Evolutionary conservation across 2,329 filamentous ascomycete genomes (phyloP), one percentile per base, ranked within the genome.

Genomic region (Exophiala bonariae): DNA sequence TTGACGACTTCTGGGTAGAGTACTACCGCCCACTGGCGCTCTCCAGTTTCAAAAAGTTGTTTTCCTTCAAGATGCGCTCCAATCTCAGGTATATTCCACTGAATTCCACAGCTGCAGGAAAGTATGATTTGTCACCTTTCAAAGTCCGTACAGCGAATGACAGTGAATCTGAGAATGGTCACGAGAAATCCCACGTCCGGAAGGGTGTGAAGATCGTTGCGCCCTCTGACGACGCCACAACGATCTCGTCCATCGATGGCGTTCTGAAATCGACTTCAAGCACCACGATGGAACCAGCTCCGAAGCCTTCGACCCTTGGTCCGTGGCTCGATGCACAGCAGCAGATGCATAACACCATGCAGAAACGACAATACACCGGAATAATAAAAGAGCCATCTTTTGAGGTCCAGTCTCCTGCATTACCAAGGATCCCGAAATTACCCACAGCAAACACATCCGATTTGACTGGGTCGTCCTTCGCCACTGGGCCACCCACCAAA

Each of bases 1-100:
- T 89, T 50, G 92, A 97, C 63, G 90, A 97, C 66, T 99, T 96
- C 67, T 99, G 93, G 93, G 76, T 93, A 6, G 93, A 99, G 65
- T 97, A 96, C 66, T 99, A 99, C 64, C 83, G 91, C 11, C 93
- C 93, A 0, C 78, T 88, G 6, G 88, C 87, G 0, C 72, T 97
- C 1, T 96, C 93, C 0, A 93, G 89, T 0, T 89, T 97, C 57
- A 80, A 85, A 11, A 99, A 96, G 64, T 87, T 96, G 65, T 96
- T 96, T 63, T 82, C 89, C 0, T 96, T 87, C 68, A 90, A 88
- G 63, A 88, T 97, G 79, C 95, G 92, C 62, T 91, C 88, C 1
- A 93, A 88, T 3, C 82, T 91, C 54, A 87, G 86, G 51, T 91
- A 92, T 63, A 85, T 92, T 23, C 86, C 87, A 9, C 78, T 91